phyloP scores from a whole-genome alignment of 139 green algal genomes.

The Chlorokybus atmophyticus region DNA sequence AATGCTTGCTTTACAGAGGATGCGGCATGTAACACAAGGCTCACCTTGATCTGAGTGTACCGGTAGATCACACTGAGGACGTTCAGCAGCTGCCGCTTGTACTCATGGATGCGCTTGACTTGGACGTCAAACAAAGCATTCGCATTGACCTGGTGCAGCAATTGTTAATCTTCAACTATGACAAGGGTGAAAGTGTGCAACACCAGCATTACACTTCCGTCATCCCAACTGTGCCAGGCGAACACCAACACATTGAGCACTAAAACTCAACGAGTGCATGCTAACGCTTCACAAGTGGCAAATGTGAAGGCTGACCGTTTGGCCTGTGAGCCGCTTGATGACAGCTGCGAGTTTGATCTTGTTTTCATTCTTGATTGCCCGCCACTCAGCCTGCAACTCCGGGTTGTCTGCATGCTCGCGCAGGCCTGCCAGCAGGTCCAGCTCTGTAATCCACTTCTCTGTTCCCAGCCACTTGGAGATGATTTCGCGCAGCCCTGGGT shows the following conservation, averaged over 20 bases:
- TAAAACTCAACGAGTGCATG: too few relatives aligned
- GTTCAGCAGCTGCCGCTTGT: constrained; percentile 86
- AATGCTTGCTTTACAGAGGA: too few relatives aligned
- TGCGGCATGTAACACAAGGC: too few relatives aligned
- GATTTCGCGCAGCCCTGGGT: constrained; percentile 48
- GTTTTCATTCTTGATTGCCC: constrained; percentile 58
- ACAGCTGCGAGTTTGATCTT: constrained; percentile 63
- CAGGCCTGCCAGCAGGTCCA: constrained; percentile 35
- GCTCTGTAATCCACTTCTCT: constrained; percentile 50
- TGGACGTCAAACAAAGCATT: constrained; percentile 81
- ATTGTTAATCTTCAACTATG: background rate
- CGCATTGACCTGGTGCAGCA: constrained; percentile 14
- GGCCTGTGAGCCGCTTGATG: constrained; percentile 57
- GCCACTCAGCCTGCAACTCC: constrained; percentile 33
- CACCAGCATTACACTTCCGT: too few relatives aligned
- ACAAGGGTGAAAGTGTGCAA: too few relatives aligned
- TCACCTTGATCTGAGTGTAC: constrained; percentile 69
- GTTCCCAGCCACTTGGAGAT: constrained; percentile 71
- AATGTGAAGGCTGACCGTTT: constrained; percentile 37
- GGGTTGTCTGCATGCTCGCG: constrained; percentile 27
- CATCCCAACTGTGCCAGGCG: too few relatives aligned
- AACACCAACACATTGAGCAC: background rate
- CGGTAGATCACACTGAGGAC: constrained; percentile 67
- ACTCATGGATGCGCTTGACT: constrained; percentile 89
- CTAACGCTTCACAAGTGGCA: constrained; percentile 2